Conservation (phyloP, 2,329 filamentous ascomycete species). For the Neofusicoccum kwambonambiense region DNA sequence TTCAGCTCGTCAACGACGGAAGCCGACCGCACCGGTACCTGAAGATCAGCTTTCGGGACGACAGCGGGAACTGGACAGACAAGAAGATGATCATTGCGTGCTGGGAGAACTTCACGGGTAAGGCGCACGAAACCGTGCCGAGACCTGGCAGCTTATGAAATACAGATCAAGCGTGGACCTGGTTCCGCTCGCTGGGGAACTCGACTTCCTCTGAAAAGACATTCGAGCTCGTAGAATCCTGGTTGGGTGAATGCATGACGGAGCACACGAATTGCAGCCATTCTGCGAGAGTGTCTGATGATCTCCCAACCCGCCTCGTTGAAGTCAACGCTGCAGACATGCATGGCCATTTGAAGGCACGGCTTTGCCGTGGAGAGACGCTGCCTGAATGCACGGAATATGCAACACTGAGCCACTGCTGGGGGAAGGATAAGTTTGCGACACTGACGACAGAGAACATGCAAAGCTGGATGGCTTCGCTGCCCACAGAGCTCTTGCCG, state of each 20-base stretch:
- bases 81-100: constrained; percentile 1
- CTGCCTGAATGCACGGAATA: neutral
- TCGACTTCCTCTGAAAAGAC: neutral
- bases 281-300: neutral
- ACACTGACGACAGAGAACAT: neutral
- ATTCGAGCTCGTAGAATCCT: neutral
- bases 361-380: neutral
- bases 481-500: neutral
- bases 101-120: neutral
- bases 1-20: neutral
- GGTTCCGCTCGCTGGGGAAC: neutral
- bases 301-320: neutral
- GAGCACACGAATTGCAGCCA: neutral
- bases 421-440: neutral
- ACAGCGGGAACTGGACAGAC: neutral
- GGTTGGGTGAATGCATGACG: neutral
- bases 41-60: neutral
- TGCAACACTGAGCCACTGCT: neutral
- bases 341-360: neutral
- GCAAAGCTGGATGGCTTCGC: neutral
- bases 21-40: neutral
- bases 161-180: neutral
- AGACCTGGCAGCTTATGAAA: neutral
- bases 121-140: neutral
- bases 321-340: neutral